Evolutionary conservation across 2,329 filamentous ascomycete species (phyloP).

Genomic region (Pyricularia sp.): DNA sequence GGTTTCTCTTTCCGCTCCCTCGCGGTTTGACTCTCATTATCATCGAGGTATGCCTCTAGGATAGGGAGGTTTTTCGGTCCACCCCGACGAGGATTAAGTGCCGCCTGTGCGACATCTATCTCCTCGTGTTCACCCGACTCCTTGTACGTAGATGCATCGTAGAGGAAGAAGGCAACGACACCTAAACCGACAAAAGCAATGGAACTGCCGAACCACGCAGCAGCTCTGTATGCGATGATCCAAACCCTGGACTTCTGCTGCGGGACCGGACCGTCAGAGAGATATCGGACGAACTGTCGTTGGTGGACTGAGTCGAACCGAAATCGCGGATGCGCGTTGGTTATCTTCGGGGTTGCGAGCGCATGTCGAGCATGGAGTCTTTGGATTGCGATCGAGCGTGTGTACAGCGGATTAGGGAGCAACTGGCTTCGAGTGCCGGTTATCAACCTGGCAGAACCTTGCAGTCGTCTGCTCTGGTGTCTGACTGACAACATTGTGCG

Average conservation of each 20-base stretch:
- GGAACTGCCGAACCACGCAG: constrained; percentile 67
- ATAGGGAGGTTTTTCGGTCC: constrained; percentile 95
- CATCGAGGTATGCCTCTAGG: constrained; percentile 77
- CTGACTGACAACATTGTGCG: neutral
- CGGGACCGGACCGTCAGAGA: constrained; percentile 45
- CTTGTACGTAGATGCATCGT: constrained; percentile 86
- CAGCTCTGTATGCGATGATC: constrained; percentile 58
- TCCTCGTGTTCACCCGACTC: constrained; percentile 59
- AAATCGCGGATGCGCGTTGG: neutral
- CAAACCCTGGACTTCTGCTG: constrained; percentile 36
- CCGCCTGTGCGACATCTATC: constrained; percentile 74
- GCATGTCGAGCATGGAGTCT: neutral
- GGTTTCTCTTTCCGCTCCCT: constrained; percentile 77
- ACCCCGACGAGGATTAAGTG: constrained; percentile 70
- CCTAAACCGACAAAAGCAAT: constrained; percentile 59
- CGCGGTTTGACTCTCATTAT: constrained; percentile 72
- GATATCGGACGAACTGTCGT: constrained; percentile 20
- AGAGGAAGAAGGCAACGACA: constrained; percentile 80
- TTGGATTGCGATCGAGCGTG: neutral
- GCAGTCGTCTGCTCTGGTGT: neutral
- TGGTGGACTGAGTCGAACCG: neutral
- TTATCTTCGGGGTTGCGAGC: neutral
- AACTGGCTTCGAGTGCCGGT: neutral
- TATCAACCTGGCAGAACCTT: neutral
- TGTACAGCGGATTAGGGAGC: neutral